phyloP scores from a whole-genome alignment of 148 eudicot species.

The Heliamphora exappendiculata region DNA sequence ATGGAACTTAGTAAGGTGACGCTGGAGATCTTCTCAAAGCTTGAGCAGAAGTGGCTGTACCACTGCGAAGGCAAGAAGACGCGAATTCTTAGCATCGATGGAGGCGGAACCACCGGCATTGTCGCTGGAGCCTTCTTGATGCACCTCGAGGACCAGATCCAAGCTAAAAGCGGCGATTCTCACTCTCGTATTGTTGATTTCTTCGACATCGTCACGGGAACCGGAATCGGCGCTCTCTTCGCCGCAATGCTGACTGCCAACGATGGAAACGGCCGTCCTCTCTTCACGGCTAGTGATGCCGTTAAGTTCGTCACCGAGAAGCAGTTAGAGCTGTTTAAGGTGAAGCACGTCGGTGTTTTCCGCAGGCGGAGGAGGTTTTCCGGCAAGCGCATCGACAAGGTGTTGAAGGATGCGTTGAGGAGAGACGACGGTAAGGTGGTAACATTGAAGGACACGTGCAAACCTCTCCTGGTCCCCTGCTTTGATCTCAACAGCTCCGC shows the following conservation, averaged over 20 bases:
- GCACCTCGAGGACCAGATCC: constrained; percentile 67
- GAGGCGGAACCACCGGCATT: constrained; percentile 64
- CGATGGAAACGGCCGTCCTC: constrained; percentile 50
- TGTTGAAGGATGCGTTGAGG: constrained; percentile 32
- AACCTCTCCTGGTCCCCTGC: constrained; percentile 56
- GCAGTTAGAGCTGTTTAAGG: constrained; percentile 34
- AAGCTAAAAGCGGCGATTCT: constrained; percentile 46
- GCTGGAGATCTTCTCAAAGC: constrained; percentile 60
- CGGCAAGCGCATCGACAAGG: constrained; percentile 41
- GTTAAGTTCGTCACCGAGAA: constrained; percentile 36
- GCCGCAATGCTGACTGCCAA: constrained; percentile 58
- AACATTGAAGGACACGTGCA: constrained; percentile 65
- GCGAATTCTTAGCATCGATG: constrained; percentile 74
- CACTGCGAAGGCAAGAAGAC: constrained; percentile 36
- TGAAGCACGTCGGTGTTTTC: constrained; percentile 27
- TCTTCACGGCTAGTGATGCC: constrained; percentile 57
- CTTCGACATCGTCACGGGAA: constrained; percentile 69
- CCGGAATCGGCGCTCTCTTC: constrained; percentile 71
- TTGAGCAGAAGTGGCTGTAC: constrained; percentile 56
- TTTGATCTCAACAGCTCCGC: constrained; percentile 40
- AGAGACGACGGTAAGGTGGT: constrained; percentile 28
- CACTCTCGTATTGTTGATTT: constrained; percentile 50
- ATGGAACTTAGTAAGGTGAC: constrained; percentile 63
- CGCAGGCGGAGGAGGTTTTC: constrained; percentile 43
- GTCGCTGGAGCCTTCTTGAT: constrained; percentile 53